These are phyloP conservation scores for Hippophae rhamnoides DNA, from an alignment of 306 rosid species.

Conservation along the genomic window DNA sequence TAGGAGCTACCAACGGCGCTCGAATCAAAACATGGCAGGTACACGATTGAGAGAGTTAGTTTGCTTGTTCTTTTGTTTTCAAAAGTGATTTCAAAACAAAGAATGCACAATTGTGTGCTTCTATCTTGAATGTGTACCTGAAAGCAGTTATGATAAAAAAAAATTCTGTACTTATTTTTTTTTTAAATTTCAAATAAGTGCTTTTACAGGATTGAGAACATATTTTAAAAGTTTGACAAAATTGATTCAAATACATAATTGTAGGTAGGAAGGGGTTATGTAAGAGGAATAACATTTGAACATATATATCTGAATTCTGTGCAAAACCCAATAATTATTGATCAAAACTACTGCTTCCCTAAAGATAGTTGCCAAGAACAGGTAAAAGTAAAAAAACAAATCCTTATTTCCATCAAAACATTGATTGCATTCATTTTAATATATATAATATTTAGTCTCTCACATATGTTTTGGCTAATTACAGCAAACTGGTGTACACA, in stretches of 20 bases:
- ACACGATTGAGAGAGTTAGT: background rate
- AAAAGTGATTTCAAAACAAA: too few species aligned
- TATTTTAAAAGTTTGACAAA: background rate
- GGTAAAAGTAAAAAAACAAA: slow-evolving; percentile 9
- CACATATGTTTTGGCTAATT: background rate
- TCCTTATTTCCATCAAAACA: background rate
- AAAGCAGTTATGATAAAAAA: too few species aligned
- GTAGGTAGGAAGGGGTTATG: slow-evolving; percentile 23
- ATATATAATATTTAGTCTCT: background rate
- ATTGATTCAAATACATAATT: background rate
- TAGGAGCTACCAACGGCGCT: slow-evolving; percentile 31
- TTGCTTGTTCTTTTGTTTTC: too few species aligned
- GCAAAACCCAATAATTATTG: slow-evolving; percentile 29
- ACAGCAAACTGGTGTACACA: slow-evolving; percentile 24
- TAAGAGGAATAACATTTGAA: slow-evolving; percentile 17
- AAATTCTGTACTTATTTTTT: background rate
- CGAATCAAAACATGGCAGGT: slow-evolving; percentile 42
- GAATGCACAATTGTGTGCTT: too few species aligned
- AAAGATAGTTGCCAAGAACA: slow-evolving; percentile 19
- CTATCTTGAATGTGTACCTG: too few species aligned
- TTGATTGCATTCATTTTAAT: too few species aligned
- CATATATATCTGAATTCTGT: slow-evolving; percentile 16
- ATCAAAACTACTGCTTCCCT: slow-evolving; percentile 25
- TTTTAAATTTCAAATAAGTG: too few species aligned
- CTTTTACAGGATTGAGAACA: too few species aligned